These are phyloP conservation scores for Suillus americanus DNA, from an alignment of 768 basidiomycete genomes.

Conservation along the genomic window DNA sequence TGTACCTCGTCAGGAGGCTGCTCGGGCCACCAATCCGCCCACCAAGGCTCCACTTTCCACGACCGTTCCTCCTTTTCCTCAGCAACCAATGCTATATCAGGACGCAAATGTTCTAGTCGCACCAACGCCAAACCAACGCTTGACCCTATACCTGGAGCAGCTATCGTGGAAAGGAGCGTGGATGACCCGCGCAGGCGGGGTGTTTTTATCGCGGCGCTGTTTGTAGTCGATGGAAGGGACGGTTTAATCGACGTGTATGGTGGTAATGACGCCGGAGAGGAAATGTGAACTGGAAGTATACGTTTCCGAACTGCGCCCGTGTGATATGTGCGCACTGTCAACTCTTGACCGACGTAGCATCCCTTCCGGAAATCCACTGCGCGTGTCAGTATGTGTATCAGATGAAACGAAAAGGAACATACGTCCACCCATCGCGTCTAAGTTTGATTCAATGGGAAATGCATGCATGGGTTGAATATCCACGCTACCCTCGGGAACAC, in stretches of 20 bases:
- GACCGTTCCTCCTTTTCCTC: conserved; percentile 28
- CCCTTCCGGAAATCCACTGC: conserved; percentile 96
- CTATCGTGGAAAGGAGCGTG: conserved; percentile 62
- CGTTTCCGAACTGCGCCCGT: conserved; percentile 90
- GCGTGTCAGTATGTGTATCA: conserved; percentile 2
- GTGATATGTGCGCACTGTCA: conserved; percentile 95
- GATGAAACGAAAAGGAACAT: conserved; percentile 31
- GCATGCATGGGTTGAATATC: conserved; percentile 79
- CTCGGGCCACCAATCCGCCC: conserved; percentile 66
- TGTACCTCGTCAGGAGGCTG: conserved; percentile 19
- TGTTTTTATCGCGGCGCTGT: conserved; percentile 31
- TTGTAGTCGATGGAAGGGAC: conserved; percentile 12
- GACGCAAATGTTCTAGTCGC: conserved; percentile 64
- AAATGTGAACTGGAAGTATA: conserved; percentile 74
- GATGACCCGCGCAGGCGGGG: conserved; percentile 73
- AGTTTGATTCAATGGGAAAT: conserved; percentile 92
- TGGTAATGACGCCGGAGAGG: conserved; percentile 31
- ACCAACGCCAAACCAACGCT: conserved; percentile 78
- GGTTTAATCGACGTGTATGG: conserved; percentile 29
- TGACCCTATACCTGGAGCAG: conserved; percentile 24
- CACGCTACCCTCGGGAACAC: conserved; percentile 81
- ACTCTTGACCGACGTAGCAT: conserved; percentile 96
- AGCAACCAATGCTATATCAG: conserved; percentile 25
- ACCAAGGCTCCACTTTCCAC: conserved; percentile 59
- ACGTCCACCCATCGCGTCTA: conserved; percentile 95